Conservation (phyloP, 1,139 yeast genomes). For the Kazachstania sp. region DNA sequence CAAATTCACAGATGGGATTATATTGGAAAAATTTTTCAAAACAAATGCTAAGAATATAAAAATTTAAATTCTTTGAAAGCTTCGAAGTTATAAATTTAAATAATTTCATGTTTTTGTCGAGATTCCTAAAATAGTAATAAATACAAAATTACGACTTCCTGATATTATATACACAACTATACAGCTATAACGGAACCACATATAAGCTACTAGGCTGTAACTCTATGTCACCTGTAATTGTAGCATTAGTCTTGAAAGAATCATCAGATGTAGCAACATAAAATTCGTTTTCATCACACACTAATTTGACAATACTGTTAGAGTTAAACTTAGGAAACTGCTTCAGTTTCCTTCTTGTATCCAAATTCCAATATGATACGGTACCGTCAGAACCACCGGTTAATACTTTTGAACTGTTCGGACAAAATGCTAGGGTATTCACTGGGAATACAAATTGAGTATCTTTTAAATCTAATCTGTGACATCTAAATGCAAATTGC, state of each 20-base stretch:
- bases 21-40: too few species aligned
- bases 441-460: conserved; percentile 70
- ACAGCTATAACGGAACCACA: background rate
- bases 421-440: conserved; percentile 54
- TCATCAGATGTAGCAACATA: conserved; percentile 64
- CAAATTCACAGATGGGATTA: too few species aligned
- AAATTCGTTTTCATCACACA: conserved; percentile 33
- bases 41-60: too few species aligned
- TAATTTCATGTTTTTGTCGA: too few species aligned
- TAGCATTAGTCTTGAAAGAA: conserved; percentile 35
- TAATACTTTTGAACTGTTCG: conserved; percentile 42
- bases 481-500: conserved; percentile 80
- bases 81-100: too few species aligned
- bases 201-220: conserved; percentile 23
- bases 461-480: conserved; percentile 41
- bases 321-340: conserved; percentile 47
- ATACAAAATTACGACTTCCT: background rate
- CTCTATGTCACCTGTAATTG: conserved; percentile 15
- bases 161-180: too few species aligned
- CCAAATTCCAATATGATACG: conserved; percentile 64
- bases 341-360: conserved; percentile 46
- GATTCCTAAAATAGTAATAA: too few species aligned
- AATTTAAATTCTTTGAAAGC: too few species aligned
- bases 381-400: conserved; percentile 78
- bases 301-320: conserved; percentile 44